Percentiles rank a stretch among this genome's conserved stretches.
Conservation (phyloP, 2,329 filamentous ascomycete genomes). For the Aspergillus brunneoviolaceus region DNA sequence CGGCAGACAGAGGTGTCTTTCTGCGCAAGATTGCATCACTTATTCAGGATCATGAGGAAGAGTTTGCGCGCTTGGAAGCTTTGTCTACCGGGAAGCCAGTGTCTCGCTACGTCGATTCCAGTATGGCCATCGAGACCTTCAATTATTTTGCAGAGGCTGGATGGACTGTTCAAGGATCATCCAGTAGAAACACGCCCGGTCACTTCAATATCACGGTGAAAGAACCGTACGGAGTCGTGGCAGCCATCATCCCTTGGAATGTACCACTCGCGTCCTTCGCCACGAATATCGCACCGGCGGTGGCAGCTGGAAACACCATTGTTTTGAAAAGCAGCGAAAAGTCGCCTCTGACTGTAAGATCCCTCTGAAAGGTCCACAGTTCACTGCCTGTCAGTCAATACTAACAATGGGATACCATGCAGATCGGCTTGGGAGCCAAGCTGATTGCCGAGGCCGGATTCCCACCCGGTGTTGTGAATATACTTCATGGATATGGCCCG, state of each 20-base stretch:
- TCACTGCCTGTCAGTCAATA: not conserved
- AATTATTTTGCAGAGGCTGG: constrained; percentile 30
- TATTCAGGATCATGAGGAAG: constrained; percentile 29
- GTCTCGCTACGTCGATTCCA: constrained; percentile 27
- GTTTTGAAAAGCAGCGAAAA: constrained; percentile 64
- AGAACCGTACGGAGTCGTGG: constrained; percentile 57
- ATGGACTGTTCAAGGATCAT: constrained; percentile 31
- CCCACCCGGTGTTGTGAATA: constrained; percentile 48
- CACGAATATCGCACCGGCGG: constrained; percentile 59
- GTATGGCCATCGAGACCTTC: constrained; percentile 23
- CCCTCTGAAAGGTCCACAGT: not conserved
- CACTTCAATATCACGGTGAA: constrained; percentile 37
- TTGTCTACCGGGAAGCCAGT: constrained; percentile 39
- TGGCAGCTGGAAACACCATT: constrained; percentile 61
- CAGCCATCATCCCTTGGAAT: constrained; percentile 62
- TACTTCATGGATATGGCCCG: constrained; percentile 61
- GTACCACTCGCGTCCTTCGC: constrained; percentile 49
- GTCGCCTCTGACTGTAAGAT: constrained; percentile 56
- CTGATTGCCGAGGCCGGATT: constrained; percentile 44
- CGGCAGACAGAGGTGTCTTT: constrained; percentile 30
- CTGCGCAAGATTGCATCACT: constrained; percentile 35
- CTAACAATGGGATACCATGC: not conserved
- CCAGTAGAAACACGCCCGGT: constrained; percentile 31
- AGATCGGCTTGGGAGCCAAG: constrained; percentile 39
- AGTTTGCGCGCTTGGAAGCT: constrained; percentile 38